A percentile compares a stretch with the other conserved stretches of the same genome.
Conservation (phyloP, 2,329 filamentous ascomycete genomes). For the Colletotrichum chlorophyti region DNA sequence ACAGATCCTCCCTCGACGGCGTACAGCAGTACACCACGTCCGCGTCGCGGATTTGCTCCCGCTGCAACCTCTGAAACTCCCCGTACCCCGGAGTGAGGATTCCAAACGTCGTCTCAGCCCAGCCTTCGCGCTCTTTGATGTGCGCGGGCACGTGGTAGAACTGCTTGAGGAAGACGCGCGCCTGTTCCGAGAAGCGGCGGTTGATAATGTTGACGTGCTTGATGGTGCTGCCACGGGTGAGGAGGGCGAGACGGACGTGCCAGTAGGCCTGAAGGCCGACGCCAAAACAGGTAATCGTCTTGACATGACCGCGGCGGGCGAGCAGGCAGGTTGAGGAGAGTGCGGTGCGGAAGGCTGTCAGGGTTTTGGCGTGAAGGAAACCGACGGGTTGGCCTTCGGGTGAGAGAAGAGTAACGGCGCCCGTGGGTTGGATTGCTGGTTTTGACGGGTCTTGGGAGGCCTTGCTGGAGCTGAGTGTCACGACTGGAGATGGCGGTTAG, state of each 20-base stretch:
- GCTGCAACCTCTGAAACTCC: conserved; percentile 70
- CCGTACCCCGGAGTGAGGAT: conserved; percentile 73
- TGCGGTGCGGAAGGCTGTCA: conserved; percentile 84
- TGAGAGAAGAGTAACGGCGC: conserved; percentile 73
- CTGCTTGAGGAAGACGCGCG: conserved; percentile 55
- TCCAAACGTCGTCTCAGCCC: conserved; percentile 71
- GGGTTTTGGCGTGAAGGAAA: conserved; percentile 74
- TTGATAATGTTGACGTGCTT: conserved; percentile 86
- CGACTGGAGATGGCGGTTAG: conserved; percentile 51
- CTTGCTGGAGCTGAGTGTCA: conserved; percentile 62
- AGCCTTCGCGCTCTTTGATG: conserved; percentile 65
- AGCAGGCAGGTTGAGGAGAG: conserved; percentile 74
- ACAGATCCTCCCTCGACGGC: conserved; percentile 75
- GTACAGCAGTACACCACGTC: conserved; percentile 92
- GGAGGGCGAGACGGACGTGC: conserved; percentile 85
- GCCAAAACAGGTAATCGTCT: conserved; percentile 84
- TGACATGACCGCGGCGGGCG: conserved; percentile 69
- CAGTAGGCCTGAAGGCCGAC: conserved; percentile 92
- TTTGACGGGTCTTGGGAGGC: conserved; percentile 34
- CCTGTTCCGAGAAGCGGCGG: conserved; percentile 68
- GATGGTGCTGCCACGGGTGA: conserved; percentile 74
- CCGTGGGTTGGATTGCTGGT: conserved; percentile 58
- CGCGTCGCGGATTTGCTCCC: conserved; percentile 72
- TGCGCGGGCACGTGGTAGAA: conserved; percentile 51
- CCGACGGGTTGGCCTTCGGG: conserved; percentile 68